Evolutionary conservation across 805 yeast species (phyloP), one percentile per base, ranked within the genome.

Genomic region (Jamesozyma rosinii): DNA sequence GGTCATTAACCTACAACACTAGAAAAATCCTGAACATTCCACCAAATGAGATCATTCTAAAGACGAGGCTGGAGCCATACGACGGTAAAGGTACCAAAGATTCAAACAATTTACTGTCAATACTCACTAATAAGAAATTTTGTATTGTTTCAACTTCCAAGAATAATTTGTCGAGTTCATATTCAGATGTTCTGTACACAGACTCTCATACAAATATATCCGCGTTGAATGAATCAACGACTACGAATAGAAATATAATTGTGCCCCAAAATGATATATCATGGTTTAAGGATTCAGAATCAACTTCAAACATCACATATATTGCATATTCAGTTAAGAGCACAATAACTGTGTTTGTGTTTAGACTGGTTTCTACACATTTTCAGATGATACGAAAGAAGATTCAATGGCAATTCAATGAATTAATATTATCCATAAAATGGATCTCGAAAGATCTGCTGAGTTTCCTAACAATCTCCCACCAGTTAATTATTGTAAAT

Each of bases 391-490:
- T 42, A 14, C 44, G 32, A 19, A 31, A 37, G n/a, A 32, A 26
- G 6, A 19, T 43, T 33, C 11, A 14, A 13, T 39, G 40, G 40
- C 22, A 32, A 1, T 33, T 37, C 18, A 31, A 37, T 8, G 63
- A 57, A 35, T 37, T 52, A 1, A 53, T 54, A 6, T 30, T 57
- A 9, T 46, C 50, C 1, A 17, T 55, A n/a, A 40, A 51, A 27
- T 61, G 65, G 65, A 40, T 61, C 5, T 42, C 49, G 13, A 41
- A 47, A 9, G 35, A 48, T 10, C 35, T 57, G 14, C 5, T 61
- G 4, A 51, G 53, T 5, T 17, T 57, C 3, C 37, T 61, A 15
- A 58, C 64, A 3, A 42, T 51, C 4, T 61, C 66, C 3, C 57
- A 55, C 38, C 54, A 55, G 40, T 46, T 57, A 34, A 33, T 61